These are phyloP conservation scores for Colletotrichum somersetense DNA, from an alignment of 2,329 filamentous ascomycete species.

Conservation along the genomic window DNA sequence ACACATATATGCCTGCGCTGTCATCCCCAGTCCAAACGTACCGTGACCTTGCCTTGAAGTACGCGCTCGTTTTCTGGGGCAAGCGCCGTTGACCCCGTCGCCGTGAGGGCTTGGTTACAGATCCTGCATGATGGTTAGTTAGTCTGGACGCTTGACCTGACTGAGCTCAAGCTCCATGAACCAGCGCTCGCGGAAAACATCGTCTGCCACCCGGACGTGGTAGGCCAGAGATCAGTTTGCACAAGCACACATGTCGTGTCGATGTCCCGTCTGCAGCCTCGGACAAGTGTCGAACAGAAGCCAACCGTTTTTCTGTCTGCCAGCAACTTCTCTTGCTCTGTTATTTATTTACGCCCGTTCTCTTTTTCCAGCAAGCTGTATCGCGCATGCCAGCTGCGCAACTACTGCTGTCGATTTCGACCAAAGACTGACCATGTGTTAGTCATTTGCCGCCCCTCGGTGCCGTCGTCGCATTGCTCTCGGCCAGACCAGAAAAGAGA, in stretches of 20 bases:
- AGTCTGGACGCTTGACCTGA: conserved; percentile 17
- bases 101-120: conserved; percentile 4
- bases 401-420: not conserved
- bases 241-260: not conserved
- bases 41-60: conserved; percentile 20
- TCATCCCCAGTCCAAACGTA: conserved; percentile 11
- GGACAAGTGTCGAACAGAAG: not conserved
- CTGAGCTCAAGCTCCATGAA: conserved; percentile 25
- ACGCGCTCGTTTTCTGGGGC: conserved; percentile 6
- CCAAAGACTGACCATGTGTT: not conserved
- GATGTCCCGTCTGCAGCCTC: not conserved
- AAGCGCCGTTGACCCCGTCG: not conserved
- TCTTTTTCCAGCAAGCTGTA: not conserved
- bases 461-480: conserved; percentile 7
- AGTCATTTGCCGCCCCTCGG: conserved; percentile 1
- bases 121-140: not conserved
- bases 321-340: not conserved
- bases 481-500: conserved; percentile 14
- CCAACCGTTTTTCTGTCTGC: not conserved
- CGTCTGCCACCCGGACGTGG: conserved; percentile 12
- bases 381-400: not conserved
- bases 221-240: not conserved
- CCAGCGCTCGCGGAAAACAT: conserved; percentile 22
- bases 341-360: conserved; percentile 12
- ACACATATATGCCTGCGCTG: conserved; percentile 5